Evolutionary conservation across 2,329 filamentous ascomycete species (phyloP).

Genomic region (Massarina eburnea): DNA sequence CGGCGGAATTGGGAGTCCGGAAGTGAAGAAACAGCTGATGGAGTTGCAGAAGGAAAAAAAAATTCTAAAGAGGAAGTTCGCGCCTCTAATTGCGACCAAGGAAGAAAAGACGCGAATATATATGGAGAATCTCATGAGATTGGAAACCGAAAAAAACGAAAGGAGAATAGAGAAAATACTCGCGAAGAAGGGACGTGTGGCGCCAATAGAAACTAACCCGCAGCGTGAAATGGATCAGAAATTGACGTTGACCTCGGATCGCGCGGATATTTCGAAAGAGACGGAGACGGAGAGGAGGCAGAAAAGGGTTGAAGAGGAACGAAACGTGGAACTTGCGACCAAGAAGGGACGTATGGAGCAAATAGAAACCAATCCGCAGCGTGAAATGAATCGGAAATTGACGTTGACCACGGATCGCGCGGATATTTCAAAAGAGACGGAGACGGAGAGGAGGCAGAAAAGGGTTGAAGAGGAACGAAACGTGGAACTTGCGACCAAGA

Average conservation of each 20-base stretch:
- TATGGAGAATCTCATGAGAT: too few species aligned
- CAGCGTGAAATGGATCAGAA: too few species aligned
- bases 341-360: too few species aligned
- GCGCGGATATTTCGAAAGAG: neutral
- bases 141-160: too few species aligned
- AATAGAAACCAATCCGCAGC: too few species aligned
- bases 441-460: too few species aligned
- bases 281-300: neutral
- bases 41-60: neutral
- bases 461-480: neutral
- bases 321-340: neutral
- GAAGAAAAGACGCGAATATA: too few species aligned
- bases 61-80: neutral
- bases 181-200: too few species aligned
- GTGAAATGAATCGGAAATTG: too few species aligned
- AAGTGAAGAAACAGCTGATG: neutral
- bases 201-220: too few species aligned
- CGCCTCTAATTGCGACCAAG: neutral
- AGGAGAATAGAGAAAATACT: too few species aligned
- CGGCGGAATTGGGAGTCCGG: neutral
- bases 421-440: neutral
- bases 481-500: neutral
- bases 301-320: neutral
- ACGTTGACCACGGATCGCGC: too few species aligned
- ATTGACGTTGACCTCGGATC: neutral